A percentile compares a stretch with the other conserved stretches of the same genome.
These are phyloP conservation scores for Paramecium primaurelia DNA, from an alignment of 73 alveolate genomes.

Conservation along the genomic window DNA sequence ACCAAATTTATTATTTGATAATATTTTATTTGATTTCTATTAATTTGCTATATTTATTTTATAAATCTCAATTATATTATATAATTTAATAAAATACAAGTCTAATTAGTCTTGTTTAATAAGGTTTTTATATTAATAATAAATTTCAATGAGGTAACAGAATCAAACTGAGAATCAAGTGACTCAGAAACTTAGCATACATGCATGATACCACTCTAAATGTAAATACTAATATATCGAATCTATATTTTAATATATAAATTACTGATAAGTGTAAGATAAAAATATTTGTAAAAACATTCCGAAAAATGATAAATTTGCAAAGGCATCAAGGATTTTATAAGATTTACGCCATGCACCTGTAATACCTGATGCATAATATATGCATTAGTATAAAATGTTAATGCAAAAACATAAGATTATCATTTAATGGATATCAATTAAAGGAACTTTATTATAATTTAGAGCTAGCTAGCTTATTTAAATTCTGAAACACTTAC, in stretches of 20 bases:
- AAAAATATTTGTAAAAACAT: conserved; percentile 19
- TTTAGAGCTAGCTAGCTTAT: conserved; percentile 36
- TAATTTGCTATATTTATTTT: too few relatives aligned
- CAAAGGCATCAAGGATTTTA: not conserved
- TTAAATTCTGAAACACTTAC: not conserved
- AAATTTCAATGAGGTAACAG: conserved; percentile 40
- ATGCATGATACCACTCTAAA: not conserved
- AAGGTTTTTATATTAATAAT: not conserved
- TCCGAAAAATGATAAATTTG: not conserved
- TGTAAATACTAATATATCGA: not conserved
- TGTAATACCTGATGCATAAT: not conserved
- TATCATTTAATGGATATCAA: conserved; percentile 6
- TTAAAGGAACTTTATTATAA: conserved; percentile 32
- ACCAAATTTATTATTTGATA: not conserved
- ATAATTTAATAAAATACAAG: too few relatives aligned
- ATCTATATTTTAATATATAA: not conserved
- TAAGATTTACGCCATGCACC: not conserved
- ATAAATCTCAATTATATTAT: too few relatives aligned
- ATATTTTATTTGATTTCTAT: too few relatives aligned
- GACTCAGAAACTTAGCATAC: conserved; percentile 25
- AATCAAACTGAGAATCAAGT: conserved; percentile 20
- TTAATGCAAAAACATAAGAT: not conserved
- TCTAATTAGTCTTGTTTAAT: not conserved
- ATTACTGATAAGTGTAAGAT: conserved; percentile 1
- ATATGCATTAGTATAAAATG: not conserved